Evolutionary conservation across 768 basidiomycete species (phyloP).

Genomic region (Hydnum rufescens): DNA sequence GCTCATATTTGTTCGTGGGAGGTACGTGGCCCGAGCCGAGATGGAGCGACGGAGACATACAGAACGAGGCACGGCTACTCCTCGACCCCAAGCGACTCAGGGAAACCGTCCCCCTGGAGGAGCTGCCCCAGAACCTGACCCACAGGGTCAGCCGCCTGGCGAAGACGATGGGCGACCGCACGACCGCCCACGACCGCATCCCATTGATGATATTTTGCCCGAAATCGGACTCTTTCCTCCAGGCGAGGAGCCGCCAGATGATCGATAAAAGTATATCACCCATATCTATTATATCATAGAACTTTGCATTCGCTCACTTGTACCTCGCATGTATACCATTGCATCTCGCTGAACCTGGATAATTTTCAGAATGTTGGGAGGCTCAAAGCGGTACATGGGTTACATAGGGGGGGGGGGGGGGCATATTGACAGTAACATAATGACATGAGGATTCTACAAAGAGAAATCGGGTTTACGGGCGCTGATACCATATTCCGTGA

Average conservation of each 20-base stretch:
- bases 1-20: constrained; percentile 5
- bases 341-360: not conserved
- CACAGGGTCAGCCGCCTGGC: not conserved
- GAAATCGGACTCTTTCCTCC: not conserved
- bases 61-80: not conserved
- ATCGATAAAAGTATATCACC: not conserved
- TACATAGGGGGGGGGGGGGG: no score
- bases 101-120: not conserved
- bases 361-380: no score
- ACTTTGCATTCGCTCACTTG: not conserved
- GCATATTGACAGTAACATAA: not conserved
- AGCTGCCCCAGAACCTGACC: not conserved
- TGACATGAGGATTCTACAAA: constrained; percentile 5
- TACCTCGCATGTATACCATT: not conserved
- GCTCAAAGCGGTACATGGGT: no score
- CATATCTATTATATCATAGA: not conserved
- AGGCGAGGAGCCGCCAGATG: not conserved
- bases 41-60: constrained; percentile 1
- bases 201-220: not conserved
- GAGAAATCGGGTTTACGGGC: constrained; percentile 85
- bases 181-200: not conserved
- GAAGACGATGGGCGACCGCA: not conserved
- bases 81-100: not conserved
- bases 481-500: constrained; percentile 92
- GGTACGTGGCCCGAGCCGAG: constrained; percentile 7